phyloP scores from a whole-genome alignment of 306 rosid genomes.

The Prunus salicina region DNA sequence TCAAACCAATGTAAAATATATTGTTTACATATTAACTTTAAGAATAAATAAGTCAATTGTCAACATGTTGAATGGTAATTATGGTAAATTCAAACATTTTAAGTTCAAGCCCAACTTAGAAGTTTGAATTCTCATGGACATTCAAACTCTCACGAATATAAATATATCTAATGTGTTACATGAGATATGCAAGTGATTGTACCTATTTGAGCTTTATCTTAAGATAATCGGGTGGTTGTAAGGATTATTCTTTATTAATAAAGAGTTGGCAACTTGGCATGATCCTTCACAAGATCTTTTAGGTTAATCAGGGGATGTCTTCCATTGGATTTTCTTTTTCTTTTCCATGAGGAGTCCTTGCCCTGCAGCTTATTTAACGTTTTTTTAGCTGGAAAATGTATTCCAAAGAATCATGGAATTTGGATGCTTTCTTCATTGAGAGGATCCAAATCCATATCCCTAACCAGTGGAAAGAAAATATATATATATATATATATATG shows the following conservation, averaged over 20 bases:
- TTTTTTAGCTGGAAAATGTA: not conserved
- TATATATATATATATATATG: no score
- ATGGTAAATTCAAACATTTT: not conserved
- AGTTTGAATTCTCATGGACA: no score
- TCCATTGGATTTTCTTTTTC: not conserved
- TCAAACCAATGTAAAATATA: not conserved
- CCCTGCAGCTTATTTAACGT: not conserved
- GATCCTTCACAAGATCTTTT: not conserved
- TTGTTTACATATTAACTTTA: not conserved
- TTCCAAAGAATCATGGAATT: not conserved
- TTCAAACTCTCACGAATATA: not conserved
- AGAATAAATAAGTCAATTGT: not conserved
- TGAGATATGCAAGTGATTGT: not conserved
- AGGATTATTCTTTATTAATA: not conserved
- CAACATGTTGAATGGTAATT: not conserved
- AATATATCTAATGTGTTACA: no score
- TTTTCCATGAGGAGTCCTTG: not conserved
- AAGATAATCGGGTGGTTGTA: not conserved
- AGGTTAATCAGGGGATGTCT: not conserved
- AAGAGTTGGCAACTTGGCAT: not conserved
- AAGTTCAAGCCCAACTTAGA: no score
- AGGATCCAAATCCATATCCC: not conserved
- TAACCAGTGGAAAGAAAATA: not conserved
- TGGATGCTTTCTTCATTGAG: not conserved
- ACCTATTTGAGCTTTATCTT: not conserved